phyloP scores from a whole-genome alignment of 768 basidiomycete species.

The Boletus reticulatus region DNA sequence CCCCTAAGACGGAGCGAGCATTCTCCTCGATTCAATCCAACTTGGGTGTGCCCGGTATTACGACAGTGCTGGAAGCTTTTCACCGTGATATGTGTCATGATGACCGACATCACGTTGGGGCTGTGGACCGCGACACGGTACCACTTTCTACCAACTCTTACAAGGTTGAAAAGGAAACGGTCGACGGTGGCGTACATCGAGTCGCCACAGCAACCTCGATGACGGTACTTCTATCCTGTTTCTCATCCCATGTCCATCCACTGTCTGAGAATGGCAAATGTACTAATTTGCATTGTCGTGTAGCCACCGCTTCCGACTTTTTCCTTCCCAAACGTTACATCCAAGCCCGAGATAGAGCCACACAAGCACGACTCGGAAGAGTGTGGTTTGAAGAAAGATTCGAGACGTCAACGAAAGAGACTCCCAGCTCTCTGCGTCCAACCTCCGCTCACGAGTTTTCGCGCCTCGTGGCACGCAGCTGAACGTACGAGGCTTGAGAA shows the following conservation, averaged over 20 bases:
- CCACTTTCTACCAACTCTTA: conserved; percentile 2
- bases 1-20: conserved; percentile 21
- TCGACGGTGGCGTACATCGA: conserved; percentile 20
- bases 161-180: conserved; percentile 13
- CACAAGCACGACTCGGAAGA: conserved; percentile 12
- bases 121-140: neutral
- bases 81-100: conserved; percentile 21
- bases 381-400: conserved; percentile 10
- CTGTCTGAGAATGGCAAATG: conserved; percentile 8
- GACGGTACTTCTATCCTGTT: conserved; percentile 29
- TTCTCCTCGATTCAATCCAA: conserved; percentile 2
- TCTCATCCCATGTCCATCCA: conserved; percentile 9
- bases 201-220: conserved; percentile 27
- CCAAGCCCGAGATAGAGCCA: conserved; percentile 5
- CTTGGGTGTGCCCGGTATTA: conserved; percentile 25
- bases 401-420: conserved; percentile 16
- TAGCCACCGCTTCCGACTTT: conserved; percentile 22
- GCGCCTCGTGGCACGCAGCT: conserved; percentile 11
- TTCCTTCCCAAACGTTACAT: conserved; percentile 16
- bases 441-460: conserved; percentile 10
- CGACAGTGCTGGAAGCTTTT: conserved; percentile 25
- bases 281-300: conserved; percentile 18
- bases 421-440: conserved; percentile 23
- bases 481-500: conserved; percentile 2
- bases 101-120: conserved; percentile 9